Evolutionary conservation across 2,329 filamentous ascomycete genomes (phyloP), one percentile per base, ranked within the genome.

Genomic region (Fusarium buxicola): DNA sequence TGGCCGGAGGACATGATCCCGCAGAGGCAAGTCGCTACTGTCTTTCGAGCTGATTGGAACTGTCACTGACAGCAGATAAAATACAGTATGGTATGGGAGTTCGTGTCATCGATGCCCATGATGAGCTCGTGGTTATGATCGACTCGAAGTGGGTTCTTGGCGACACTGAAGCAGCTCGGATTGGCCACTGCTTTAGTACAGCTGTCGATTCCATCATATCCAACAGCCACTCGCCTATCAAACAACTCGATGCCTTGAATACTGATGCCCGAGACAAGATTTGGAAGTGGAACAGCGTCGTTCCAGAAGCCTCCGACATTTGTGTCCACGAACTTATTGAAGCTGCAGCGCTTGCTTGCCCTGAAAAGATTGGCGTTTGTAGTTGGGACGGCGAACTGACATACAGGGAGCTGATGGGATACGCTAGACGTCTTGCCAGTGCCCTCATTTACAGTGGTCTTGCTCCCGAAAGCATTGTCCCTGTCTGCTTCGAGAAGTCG

Each of bases 401-500:
- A 8, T 54, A 54, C 13, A 1, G n/a, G 21, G 35, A 34, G 12
- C 2, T 51, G 8, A 5, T 4, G 6, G 24, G 36, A 12, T 30
- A 44, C 4, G 40, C 49, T 1, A 25, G 15, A 18, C 40, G 31
- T 9, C 44, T 55, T 10, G 44, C 45, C 2, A 43, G 1, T 15
- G 7, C 3, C 6, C 24, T 48, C 13, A 9, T 44, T 4, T 30
- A 35, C 18, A 41, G 8, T 8, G 52, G 36, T 12, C 24, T 49
- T 32, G 25, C 16, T 43, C 30, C 32, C 4, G 45, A 44, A 5
- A 16, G 8, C 10, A 32, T 76, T 1, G 69, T 78, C 5, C 74
- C 75, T 1, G 49, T 78, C 32, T 63, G 51, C 24, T 69, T 69
- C 34, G 63, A 68, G 8, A 73, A 73, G 61, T 72, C 69, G 3